phyloP scores from a whole-genome alignment of 1,139 yeast genomes.

The Lodderomyces orthopsilosis region DNA sequence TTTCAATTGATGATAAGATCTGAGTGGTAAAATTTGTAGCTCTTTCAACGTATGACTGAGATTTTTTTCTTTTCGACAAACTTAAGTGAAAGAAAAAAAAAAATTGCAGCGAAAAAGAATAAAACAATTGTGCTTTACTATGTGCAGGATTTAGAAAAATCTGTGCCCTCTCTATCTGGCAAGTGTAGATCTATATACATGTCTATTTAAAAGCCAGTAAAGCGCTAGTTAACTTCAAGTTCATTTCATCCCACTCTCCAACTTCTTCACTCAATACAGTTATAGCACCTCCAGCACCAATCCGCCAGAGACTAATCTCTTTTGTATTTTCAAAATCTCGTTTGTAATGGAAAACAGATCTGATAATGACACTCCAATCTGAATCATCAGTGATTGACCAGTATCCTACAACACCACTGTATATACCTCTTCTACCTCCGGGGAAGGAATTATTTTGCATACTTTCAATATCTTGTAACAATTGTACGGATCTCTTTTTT shows the following conservation, averaged over 20 bases:
- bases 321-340: conserved; percentile 41
- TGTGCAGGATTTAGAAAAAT: conserved; percentile 4
- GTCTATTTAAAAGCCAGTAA: conserved; percentile 52
- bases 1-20: neutral
- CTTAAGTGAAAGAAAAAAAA: conserved; percentile 7
- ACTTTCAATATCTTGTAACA: conserved; percentile 56
- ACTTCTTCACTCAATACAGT: conserved; percentile 79
- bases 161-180: no score
- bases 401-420: conserved; percentile 94
- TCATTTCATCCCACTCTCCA: conserved; percentile 94
- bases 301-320: conserved; percentile 55
- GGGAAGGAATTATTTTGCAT: conserved; percentile 41
- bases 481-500: conserved; percentile 84
- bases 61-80: conserved; percentile 3
- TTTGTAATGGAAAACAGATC: conserved; percentile 72
- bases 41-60: neutral
- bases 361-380: conserved; percentile 94
- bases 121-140: neutral
- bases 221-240: conserved; percentile 75
- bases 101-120: neutral
- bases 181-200: neutral
- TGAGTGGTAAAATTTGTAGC: neutral
- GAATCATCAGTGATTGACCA: conserved; percentile 88
- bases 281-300: conserved; percentile 99
- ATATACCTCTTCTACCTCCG: conserved; percentile 71